Evolutionary conservation across 108 stramenopile species (phyloP), one percentile per base, ranked within the genome.

Genomic region (Parietichytrium sp.): DNA sequence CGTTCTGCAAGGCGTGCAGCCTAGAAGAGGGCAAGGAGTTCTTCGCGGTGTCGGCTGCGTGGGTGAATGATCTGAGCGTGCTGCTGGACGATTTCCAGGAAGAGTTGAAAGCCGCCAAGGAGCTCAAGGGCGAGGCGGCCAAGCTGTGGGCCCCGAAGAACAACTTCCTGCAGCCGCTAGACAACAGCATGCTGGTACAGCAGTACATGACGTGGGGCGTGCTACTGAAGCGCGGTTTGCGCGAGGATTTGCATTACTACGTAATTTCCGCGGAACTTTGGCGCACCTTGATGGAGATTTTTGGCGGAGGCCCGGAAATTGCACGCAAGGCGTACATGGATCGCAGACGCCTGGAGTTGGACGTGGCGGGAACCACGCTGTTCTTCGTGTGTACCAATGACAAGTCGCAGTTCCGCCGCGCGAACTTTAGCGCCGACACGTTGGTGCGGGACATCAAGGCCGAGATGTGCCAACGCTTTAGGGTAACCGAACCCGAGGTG

Each of bases 381-480:
- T 42, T 42, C 36, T 30, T 72, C 18, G 55, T 72, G 18, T 23
- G 33, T 20, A 42, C 55, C 30, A 72, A 18, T 23, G 55, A 72
- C 38, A 16, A 42, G 38, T 4, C 4, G 12, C 20, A 27, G 0
- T 72, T 31, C 42, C 55, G 38, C 4, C 55, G 29, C 36, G 20
- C 20, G 20, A 42, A 42, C 55, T 16, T 72, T 7, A 18, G 38
- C 0, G 42, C 38, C 13, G n/a, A 4, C 79, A 48, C 50, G 79
- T 30, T 36, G 80, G 18, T 42, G 45, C 80, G 16, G 97, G 97
- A n/a, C 86, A 88, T 4, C 96, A 97, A 2, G 98, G 98, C 0
- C 89, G n/a, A n/a, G n/a, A n/a, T n/a, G n/a, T n/a, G n/a, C n/a
- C n/a, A n/a, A n/a, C n/a, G n/a, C n/a, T n/a, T n/a, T n/a, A n/a